phyloP scores from a whole-genome alignment of 164 flowering plant genomes.

The Vitis vinifera region ASM3070453v1 NC_081810.1:23866501-23867000 shows the following conservation, averaged over 20 bases:
- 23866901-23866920: no score
- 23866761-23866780: not conserved
- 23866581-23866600: not conserved
- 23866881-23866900: no score
- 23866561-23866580: not conserved
- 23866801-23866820: no score
- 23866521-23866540: conserved; percentile 79
- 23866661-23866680: not conserved
- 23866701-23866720: not conserved
- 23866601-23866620: not conserved
- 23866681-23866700: not conserved
- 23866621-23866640: not conserved
- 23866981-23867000: no score
- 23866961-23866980: no score
- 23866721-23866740: not conserved
- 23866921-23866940: no score
- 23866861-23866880: no score
- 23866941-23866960: no score
- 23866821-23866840: no score
- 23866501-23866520: conserved; percentile 80
- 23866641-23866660: not conserved
- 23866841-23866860: no score
- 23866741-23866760: not conserved
- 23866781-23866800: not conserved
- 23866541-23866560: not conserved